Percentiles rank a stretch among this genome's conserved stretches.
phyloP scores from a whole-genome alignment of 2,329 filamentous ascomycete genomes.

The Hypoxylon sp. region DNA sequence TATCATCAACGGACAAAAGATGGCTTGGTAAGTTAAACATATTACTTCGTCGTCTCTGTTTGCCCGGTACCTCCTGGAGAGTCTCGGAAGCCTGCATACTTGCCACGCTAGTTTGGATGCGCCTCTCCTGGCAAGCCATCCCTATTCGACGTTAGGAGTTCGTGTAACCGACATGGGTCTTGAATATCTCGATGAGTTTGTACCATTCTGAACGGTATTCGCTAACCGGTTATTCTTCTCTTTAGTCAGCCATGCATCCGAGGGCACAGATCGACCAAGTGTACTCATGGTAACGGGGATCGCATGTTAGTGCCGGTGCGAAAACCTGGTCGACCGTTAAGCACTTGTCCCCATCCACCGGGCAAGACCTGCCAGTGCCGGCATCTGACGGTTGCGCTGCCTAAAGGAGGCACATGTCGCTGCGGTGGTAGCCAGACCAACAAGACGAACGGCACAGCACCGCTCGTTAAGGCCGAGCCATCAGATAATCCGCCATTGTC shows the following conservation, averaged over 20 bases:
- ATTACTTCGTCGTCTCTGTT: conserved; percentile 10
- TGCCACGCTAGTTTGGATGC: conserved; percentile 29
- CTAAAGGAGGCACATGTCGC: conserved; percentile 67
- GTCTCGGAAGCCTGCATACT: conserved; percentile 42
- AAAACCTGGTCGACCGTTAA: conserved; percentile 78
- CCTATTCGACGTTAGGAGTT: conserved; percentile 14
- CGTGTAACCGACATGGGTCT: conserved; percentile 33
- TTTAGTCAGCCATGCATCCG: conserved; percentile 78
- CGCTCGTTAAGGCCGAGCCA: conserved; percentile 41
- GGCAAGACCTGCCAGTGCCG: conserved; percentile 72
- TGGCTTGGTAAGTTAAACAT: conserved; percentile 73
- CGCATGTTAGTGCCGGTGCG: conserved; percentile 77
- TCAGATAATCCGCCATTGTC: conserved; percentile 53
- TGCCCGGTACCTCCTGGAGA: conserved; percentile 6
- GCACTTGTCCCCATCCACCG: conserved; percentile 74
- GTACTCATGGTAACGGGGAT: conserved; percentile 72
- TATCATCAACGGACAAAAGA: conserved; percentile 77
- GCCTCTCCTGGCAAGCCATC: conserved; percentile 23
- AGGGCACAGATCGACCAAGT: conserved; percentile 81
- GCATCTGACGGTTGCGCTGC: conserved; percentile 73
- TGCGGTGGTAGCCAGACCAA: conserved; percentile 56
- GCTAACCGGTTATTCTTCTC: conserved; percentile 33
- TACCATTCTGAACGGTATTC: conserved; percentile 10
- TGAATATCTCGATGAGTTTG: neutral
- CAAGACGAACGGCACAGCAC: conserved; percentile 30